A percentile compares a stretch with the other conserved stretches of the same genome.
These are phyloP conservation scores for Bruguiera hainesii DNA, from an alignment of 441 rosid genomes.

Conservation along the genomic window DNA sequence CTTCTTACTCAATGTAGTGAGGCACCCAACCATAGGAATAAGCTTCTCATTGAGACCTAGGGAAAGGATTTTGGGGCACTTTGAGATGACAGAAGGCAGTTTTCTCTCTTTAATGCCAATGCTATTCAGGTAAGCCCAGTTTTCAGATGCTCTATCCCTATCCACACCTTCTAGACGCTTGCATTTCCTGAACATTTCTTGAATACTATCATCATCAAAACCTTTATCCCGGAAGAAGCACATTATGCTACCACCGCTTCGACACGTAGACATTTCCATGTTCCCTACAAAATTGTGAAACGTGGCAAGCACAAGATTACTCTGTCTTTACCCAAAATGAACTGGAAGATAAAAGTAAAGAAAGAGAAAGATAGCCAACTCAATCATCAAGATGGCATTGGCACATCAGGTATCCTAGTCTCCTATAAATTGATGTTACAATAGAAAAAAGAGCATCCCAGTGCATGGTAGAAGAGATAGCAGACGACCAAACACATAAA, in stretches of 20 bases:
- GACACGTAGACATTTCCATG: slow-evolving; percentile 45
- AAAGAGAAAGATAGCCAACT: too few species aligned
- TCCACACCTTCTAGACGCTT: slow-evolving; percentile 64
- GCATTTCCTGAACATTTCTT: slow-evolving; percentile 71
- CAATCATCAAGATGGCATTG: too few species aligned
- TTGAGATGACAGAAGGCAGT: slow-evolving; percentile 69
- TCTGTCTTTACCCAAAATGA: too few species aligned
- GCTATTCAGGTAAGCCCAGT: slow-evolving; percentile 72
- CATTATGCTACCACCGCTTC: slow-evolving; percentile 54
- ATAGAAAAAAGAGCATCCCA: too few species aligned
- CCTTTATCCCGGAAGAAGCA: slow-evolving; percentile 88
- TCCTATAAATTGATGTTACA: too few species aligned
- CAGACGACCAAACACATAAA: too few species aligned
- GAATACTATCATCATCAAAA: slow-evolving; percentile 63
- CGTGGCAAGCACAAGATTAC: slow-evolving; percentile 11
- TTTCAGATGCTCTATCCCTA: slow-evolving; percentile 67
- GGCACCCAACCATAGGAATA: slow-evolving; percentile 84
- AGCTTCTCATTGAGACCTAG: slow-evolving; percentile 70
- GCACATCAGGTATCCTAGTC: too few species aligned
- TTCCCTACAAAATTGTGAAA: slow-evolving; percentile 21
- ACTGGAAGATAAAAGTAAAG: too few species aligned
- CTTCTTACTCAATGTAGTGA: slow-evolving; percentile 56
- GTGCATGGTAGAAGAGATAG: too few species aligned
- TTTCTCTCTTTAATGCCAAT: slow-evolving; percentile 84
- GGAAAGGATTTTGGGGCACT: slow-evolving; percentile 86